Evolutionary conservation across 176 grass and related monocot species (phyloP).

Genomic region (Eragrostis curvula): DNA sequence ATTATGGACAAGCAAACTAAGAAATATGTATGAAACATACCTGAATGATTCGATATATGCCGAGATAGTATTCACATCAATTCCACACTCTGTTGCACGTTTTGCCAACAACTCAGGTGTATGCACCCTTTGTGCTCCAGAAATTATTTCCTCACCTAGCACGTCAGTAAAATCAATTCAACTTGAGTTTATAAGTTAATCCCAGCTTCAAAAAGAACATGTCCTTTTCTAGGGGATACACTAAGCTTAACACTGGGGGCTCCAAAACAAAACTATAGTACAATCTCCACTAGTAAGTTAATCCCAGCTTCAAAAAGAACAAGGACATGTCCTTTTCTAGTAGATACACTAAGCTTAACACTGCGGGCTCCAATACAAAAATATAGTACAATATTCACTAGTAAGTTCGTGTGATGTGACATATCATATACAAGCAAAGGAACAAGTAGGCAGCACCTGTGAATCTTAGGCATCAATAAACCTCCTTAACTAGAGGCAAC

Average conservation of each 20-base stretch:
- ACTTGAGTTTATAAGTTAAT: neutral
- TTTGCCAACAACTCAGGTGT: slow-evolving; percentile 72
- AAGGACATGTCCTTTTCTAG: neutral
- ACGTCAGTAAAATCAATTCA: slow-evolving; percentile 11
- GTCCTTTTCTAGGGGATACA: too few relatives aligned
- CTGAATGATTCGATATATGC: slow-evolving; percentile 87
- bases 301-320: neutral
- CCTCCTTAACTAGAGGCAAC: too few relatives aligned
- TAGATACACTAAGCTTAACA: too few relatives aligned
- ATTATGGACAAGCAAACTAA: neutral
- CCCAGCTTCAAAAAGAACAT: neutral
- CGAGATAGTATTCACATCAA: slow-evolving; percentile 76
- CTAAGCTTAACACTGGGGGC: too few relatives aligned
- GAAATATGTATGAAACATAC: slow-evolving; percentile 33
- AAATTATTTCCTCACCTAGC: slow-evolving; percentile 90
- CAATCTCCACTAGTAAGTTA: too few relatives aligned
- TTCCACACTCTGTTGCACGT: slow-evolving; percentile 80
- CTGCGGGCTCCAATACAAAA: too few relatives aligned
- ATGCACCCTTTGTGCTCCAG: slow-evolving; percentile 92
- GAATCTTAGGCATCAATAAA: too few relatives aligned
- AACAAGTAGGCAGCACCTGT: too few relatives aligned
- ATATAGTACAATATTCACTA: too few relatives aligned
- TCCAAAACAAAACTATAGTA: too few relatives aligned
- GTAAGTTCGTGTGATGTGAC: too few relatives aligned
- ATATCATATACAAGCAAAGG: too few relatives aligned